These are phyloP conservation scores for Balansia obtecta DNA, from an alignment of 2,329 filamentous ascomycete genomes.

Conservation along the genomic window DNA sequence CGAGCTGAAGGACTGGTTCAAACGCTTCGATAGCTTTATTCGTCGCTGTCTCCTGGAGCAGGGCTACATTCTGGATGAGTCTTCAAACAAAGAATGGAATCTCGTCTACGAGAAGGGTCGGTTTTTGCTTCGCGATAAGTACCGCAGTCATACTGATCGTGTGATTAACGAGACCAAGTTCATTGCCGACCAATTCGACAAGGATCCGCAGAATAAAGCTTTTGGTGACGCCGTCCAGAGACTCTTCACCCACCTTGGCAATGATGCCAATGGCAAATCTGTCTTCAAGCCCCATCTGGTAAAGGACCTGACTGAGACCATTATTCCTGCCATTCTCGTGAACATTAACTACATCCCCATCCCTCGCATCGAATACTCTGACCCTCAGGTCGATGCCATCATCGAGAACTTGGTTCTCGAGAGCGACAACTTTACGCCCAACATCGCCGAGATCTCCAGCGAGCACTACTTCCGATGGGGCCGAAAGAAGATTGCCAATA, in stretches of 20 bases:
- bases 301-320: slow-evolving; percentile 78
- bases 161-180: slow-evolving; percentile 87
- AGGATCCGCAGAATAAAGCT: slow-evolving; percentile 73
- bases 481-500: slow-evolving; percentile 73
- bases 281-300: slow-evolving; percentile 86
- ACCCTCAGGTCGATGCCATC: slow-evolving; percentile 71
- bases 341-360: slow-evolving; percentile 82
- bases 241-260: slow-evolving; percentile 78
- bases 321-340: slow-evolving; percentile 73
- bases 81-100: slow-evolving; percentile 72
- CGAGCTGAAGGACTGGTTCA: slow-evolving; percentile 86
- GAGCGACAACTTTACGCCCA: slow-evolving; percentile 93
- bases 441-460: slow-evolving; percentile 73
- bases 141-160: slow-evolving; percentile 73
- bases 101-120: slow-evolving; percentile 72
- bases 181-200: slow-evolving; percentile 75
- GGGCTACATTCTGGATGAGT: slow-evolving; percentile 79
- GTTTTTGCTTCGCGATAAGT: slow-evolving; percentile 79
- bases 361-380: slow-evolving; percentile 85
- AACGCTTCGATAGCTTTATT: slow-evolving; percentile 61
- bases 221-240: slow-evolving; percentile 69
- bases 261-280: slow-evolving; percentile 71
- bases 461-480: slow-evolving; percentile 96
- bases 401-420: slow-evolving; percentile 93
- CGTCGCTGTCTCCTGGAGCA: slow-evolving; percentile 77